A percentile compares a stretch with the other conserved stretches of the same genome.
Conservation (phyloP, 352 stramenopile genomes). For the Phytophthora sojae region DNA sequence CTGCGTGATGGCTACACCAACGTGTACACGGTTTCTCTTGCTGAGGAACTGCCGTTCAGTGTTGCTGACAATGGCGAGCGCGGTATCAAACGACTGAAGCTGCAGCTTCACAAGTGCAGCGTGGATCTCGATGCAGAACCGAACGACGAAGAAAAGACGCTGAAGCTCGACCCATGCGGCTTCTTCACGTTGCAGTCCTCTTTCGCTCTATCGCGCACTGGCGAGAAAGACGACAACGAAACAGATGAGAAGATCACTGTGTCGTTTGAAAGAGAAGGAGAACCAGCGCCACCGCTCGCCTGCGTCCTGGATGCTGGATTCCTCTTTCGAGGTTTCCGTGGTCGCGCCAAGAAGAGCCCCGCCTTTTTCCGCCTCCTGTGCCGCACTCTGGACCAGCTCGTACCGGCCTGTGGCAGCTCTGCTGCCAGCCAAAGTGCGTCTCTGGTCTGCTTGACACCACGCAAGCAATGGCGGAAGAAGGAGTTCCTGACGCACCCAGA, state of each 20-base stretch:
- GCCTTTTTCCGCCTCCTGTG: constrained; percentile 52
- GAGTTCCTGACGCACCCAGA: constrained; percentile 56
- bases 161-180: constrained; percentile 25
- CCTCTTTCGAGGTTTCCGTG: constrained; percentile 57
- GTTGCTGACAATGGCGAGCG: constrained; percentile 12
- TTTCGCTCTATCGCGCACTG: constrained; percentile 8
- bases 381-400: constrained; percentile 43
- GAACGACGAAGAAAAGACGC: constrained; percentile 19
- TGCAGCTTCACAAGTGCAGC: constrained; percentile 36
- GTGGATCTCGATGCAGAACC: constrained; percentile 12
- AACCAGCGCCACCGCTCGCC: constrained; percentile 29
- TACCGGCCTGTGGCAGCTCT: constrained; percentile 15
- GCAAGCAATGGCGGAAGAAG: constrained; percentile 74
- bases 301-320: constrained; percentile 61
- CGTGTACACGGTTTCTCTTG: constrained; percentile 40
- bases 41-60: constrained; percentile 19
- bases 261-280: constrained; percentile 18
- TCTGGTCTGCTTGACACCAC: constrained; percentile 56
- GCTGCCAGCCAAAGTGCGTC: constrained; percentile 2
- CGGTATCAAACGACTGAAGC: constrained; percentile 20
- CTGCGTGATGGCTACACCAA: constrained; percentile 39
- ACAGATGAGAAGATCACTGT: constrained; percentile 18
- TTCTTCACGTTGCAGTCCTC: constrained; percentile 35
- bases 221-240: constrained; percentile 16
- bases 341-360: constrained; percentile 59